Percentiles rank a stretch among this genome's conserved stretches.
phyloP scores from a whole-genome alignment of 441 rosid species.

The Gossypium lobatum region DNA sequence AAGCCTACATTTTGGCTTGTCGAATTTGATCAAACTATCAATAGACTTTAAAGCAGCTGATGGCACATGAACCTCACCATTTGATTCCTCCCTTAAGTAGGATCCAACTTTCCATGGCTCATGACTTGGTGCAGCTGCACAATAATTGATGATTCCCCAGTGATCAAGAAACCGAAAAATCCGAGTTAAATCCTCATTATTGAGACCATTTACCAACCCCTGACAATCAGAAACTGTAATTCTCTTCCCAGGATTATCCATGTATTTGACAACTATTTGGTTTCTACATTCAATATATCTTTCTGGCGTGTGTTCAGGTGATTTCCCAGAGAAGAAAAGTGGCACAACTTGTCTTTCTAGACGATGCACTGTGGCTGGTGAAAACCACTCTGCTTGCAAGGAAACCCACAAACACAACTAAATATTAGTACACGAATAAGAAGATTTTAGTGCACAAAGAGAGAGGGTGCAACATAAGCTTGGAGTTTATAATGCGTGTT shows the following conservation, averaged over 20 bases:
- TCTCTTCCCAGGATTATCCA: conserved; percentile 71
- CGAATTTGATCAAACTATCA: conserved; percentile 95
- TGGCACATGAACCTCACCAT: conserved; percentile 87
- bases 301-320: conserved; percentile 65
- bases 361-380: conserved; percentile 73
- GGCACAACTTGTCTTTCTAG: conserved; percentile 97
- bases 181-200: conserved; percentile 64
- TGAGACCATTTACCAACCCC: conserved; percentile 52
- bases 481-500: background rate
- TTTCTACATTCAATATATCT: conserved; percentile 91
- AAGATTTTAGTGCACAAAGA: background rate
- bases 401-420: conserved; percentile 11
- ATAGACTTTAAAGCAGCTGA: conserved; percentile 83
- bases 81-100: conserved; percentile 71
- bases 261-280: conserved; percentile 68
- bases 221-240: conserved; percentile 64
- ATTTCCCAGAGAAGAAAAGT: conserved; percentile 88
- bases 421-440: background rate
- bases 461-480: background rate
- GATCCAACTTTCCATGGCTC: conserved; percentile 53
- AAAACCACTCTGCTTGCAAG: conserved; percentile 74
- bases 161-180: conserved; percentile 92
- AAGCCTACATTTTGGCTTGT: conserved; percentile 82
- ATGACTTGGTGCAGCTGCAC: conserved; percentile 43
- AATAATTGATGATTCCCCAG: conserved; percentile 94